phyloP scores from a whole-genome alignment of 129 eudicot species.

The Glebionis coronaria region DNA sequence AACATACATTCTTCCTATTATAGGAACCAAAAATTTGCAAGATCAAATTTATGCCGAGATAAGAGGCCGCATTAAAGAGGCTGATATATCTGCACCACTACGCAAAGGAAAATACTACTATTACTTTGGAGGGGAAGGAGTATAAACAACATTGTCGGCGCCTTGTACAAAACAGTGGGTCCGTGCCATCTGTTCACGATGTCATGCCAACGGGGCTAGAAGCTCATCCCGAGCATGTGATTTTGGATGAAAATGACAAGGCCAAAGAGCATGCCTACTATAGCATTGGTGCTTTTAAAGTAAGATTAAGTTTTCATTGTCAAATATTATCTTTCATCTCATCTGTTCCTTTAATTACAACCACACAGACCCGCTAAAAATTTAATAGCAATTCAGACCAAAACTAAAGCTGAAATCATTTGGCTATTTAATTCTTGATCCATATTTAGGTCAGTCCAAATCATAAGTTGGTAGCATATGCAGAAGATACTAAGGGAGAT shows the following conservation, averaged over 20 bases:
- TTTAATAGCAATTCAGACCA: not conserved
- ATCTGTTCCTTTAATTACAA: no score
- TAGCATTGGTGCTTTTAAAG: conserved; percentile 65
- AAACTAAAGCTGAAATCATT: not conserved
- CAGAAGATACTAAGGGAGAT: conserved; percentile 96
- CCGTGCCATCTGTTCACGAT: conserved; percentile 59
- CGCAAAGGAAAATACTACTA: conserved; percentile 81
- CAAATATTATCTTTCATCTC: not conserved
- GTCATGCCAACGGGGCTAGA: conserved; percentile 81
- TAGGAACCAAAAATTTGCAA: conserved; percentile 78
- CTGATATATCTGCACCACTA: conserved; percentile 76
- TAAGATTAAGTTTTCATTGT: conserved; percentile 27
- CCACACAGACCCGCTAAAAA: no score
- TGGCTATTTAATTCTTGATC: conserved; percentile 2
- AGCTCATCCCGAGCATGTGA: conserved; percentile 79
- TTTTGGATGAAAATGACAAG: conserved; percentile 77
- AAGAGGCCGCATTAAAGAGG: conserved; percentile 84
- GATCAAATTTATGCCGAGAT: conserved; percentile 71
- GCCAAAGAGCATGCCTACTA: conserved; percentile 74
- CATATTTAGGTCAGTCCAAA: conserved; percentile 71
- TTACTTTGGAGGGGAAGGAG: conserved; percentile 87
- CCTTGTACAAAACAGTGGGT: conserved; percentile 34
- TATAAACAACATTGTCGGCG: conserved; percentile 85
- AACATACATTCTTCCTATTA: conserved; percentile 19
- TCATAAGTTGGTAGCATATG: conserved; percentile 80